phyloP scores from a whole-genome alignment of 208 protist genomes.

The Phytomonas sp. region DNA sequence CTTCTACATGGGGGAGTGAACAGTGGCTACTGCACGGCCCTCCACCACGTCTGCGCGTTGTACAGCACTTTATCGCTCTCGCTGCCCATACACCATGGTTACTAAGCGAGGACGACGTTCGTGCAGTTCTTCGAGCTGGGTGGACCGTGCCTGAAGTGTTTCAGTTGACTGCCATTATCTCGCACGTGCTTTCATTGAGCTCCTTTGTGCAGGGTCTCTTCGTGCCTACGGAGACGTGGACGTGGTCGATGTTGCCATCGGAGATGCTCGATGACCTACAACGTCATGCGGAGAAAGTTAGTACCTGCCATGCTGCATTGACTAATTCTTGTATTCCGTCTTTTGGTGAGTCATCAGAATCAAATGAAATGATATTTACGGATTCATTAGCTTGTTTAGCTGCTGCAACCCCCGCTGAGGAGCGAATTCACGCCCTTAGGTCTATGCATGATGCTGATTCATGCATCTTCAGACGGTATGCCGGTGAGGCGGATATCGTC shows the following conservation, averaged over 20 bases:
- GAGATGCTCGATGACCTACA: slow-evolving; percentile 22
- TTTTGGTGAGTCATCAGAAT: background rate
- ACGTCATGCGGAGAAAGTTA: slow-evolving; percentile 13
- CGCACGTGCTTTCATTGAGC: slow-evolving; percentile 60
- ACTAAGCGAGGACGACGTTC: slow-evolving; percentile 37
- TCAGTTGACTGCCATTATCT: slow-evolving; percentile 56
- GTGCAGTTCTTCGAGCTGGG: slow-evolving; percentile 26
- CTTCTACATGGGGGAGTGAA: slow-evolving; percentile 12
- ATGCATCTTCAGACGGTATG: slow-evolving; percentile 37
- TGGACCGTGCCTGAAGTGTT: slow-evolving; percentile 81
- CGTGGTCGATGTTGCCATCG: slow-evolving; percentile 42
- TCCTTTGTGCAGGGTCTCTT: slow-evolving; percentile 73
- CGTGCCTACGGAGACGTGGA: slow-evolving; percentile 64
- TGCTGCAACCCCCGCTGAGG: background rate
- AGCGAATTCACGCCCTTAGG: background rate
- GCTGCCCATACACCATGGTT: slow-evolving; percentile 76
- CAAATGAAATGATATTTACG: background rate
- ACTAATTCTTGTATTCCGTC: background rate
- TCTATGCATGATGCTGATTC: background rate
- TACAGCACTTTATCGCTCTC: slow-evolving; percentile 65
- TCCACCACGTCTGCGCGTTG: slow-evolving; percentile 36
- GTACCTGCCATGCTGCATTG: background rate
- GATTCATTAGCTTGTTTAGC: background rate
- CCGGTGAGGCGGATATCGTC: slow-evolving; percentile 52
- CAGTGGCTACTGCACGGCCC: slow-evolving; percentile 59